These are phyloP conservation scores for Lentinus brumalis DNA, from an alignment of 768 basidiomycete genomes.

Conservation along the genomic window DNA sequence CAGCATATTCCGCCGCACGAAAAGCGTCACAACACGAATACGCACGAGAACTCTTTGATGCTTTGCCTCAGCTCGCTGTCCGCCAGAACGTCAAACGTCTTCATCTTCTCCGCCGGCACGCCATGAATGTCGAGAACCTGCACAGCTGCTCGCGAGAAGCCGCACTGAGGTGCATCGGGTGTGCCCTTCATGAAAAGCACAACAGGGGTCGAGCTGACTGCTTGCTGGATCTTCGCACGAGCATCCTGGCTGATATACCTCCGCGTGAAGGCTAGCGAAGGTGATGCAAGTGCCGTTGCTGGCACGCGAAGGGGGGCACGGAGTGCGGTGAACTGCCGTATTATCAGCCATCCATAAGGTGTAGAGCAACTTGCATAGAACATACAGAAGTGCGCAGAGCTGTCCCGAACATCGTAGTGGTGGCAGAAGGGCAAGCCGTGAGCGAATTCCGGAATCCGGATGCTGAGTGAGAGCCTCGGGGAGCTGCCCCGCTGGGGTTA, in stretches of 20 bases:
- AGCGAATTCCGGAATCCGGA: conserved; percentile 7
- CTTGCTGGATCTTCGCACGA: conserved; percentile 66
- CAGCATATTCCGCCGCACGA: neutral
- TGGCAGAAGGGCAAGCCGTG: conserved; percentile 4
- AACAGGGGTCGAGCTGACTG: conserved; percentile 73
- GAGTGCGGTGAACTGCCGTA: conserved; percentile 16
- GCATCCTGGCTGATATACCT: conserved; percentile 66
- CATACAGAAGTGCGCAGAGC: conserved; percentile 49
- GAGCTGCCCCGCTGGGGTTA: conserved; percentile 1
- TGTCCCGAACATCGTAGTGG: conserved; percentile 46
- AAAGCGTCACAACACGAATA: conserved; percentile 22
- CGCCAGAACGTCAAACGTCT: conserved; percentile 88
- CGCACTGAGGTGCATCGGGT: conserved; percentile 83
- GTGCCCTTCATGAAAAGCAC: conserved; percentile 99
- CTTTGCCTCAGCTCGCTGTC: conserved; percentile 80
- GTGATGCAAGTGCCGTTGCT: conserved; percentile 20
- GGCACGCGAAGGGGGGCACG: conserved; percentile 17
- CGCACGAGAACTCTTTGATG: conserved; percentile 97
- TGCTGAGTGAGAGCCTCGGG: conserved; percentile 19
- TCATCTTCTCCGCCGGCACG: conserved; percentile 77
- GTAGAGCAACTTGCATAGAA: neutral
- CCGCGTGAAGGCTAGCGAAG: conserved; percentile 29
- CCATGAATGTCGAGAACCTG: conserved; percentile 87
- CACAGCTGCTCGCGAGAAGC: conserved; percentile 92
- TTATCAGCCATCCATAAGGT: neutral